Evolutionary conservation across 345 rosid species (phyloP).

Genomic region (Sonneratia alba): DNA sequence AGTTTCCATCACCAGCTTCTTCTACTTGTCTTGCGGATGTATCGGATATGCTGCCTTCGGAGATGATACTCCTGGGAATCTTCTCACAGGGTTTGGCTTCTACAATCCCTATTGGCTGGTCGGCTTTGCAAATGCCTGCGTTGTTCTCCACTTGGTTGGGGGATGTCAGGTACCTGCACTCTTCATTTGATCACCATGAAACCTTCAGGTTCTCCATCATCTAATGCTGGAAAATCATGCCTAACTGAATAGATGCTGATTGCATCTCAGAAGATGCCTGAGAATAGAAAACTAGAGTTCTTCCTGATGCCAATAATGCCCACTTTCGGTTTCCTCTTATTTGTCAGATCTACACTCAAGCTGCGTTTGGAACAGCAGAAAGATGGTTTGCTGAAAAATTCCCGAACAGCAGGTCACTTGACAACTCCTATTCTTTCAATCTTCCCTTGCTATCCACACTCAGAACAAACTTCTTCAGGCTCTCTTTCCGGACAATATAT

Average conservation of each 20-base stretch:
- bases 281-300: not conserved
- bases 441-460: conserved; percentile 2
- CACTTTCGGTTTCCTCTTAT: not conserved
- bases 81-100: conserved; percentile 10
- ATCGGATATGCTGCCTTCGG: conserved; percentile 41
- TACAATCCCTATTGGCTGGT: conserved; percentile 11
- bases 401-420: conserved; percentile 6
- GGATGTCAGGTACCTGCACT: conserved; percentile 12
- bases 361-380: conserved; percentile 6
- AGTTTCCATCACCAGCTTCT: conserved; percentile 25
- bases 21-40: conserved; percentile 34
- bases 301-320: not conserved
- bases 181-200: not conserved
- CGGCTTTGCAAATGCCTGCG: conserved; percentile 11
- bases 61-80: conserved; percentile 21
- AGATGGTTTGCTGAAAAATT: conserved; percentile 7
- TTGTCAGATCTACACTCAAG: conserved; percentile 6
- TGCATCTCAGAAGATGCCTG: too few relatives aligned
- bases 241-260: too few relatives aligned
- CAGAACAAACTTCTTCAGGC: conserved; percentile 4
- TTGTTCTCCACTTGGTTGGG: conserved; percentile 11
- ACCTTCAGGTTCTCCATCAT: not conserved
- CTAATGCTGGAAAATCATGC: too few relatives aligned
- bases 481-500: conserved; percentile 6
- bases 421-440: not conserved